A percentile compares a stretch with the other conserved stretches of the same genome.
These are phyloP conservation scores for Entonaema liquescens DNA, from an alignment of 495 filamentous ascomycete genomes.

Conservation along the genomic window DNA sequence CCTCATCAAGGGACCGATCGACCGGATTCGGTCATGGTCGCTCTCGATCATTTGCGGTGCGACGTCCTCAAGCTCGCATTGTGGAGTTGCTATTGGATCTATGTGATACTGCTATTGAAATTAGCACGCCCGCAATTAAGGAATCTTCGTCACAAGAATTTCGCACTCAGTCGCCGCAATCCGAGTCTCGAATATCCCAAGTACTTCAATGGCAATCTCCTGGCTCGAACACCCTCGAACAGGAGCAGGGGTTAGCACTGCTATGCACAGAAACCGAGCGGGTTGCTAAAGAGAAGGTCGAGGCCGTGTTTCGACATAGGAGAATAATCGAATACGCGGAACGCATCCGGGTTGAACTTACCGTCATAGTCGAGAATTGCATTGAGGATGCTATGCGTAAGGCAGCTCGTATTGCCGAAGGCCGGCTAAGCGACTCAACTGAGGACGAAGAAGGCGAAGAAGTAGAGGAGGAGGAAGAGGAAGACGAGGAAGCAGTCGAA, in stretches of 20 bases:
- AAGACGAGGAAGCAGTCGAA: conserved; percentile 32
- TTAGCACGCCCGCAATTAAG: conserved; percentile 91
- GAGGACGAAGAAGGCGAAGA: conserved; percentile 60
- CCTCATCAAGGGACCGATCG: conserved; percentile 83
- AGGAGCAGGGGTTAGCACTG: conserved; percentile 89
- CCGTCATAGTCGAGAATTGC: conserved; percentile 89
- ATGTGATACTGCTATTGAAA: conserved; percentile 94
- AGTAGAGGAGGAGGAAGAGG: conserved; percentile 36
- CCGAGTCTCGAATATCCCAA: conserved; percentile 90
- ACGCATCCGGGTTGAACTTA: conserved; percentile 91
- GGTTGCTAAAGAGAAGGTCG: conserved; percentile 84
- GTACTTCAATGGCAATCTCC: conserved; percentile 96
- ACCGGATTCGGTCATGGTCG: conserved; percentile 75
- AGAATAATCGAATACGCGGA: conserved; percentile 96
- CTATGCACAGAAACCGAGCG: conserved; percentile 88
- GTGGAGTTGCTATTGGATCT: conserved; percentile 94
- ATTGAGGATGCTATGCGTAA: conserved; percentile 92
- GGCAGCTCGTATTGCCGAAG: conserved; percentile 85
- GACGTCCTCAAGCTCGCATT: conserved; percentile 87
- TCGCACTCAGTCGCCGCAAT: conserved; percentile 92
- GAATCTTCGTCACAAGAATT: conserved; percentile 77
- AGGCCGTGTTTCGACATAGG: conserved; percentile 88
- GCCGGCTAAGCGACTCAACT: conserved; percentile 82
- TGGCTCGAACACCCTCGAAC: conserved; percentile 87
- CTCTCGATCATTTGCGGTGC: conserved; percentile 82